These are phyloP conservation scores for Dictyostelium citrinum DNA, from an alignment of 78 protist genomes.

Conservation along the genomic window DNA sequence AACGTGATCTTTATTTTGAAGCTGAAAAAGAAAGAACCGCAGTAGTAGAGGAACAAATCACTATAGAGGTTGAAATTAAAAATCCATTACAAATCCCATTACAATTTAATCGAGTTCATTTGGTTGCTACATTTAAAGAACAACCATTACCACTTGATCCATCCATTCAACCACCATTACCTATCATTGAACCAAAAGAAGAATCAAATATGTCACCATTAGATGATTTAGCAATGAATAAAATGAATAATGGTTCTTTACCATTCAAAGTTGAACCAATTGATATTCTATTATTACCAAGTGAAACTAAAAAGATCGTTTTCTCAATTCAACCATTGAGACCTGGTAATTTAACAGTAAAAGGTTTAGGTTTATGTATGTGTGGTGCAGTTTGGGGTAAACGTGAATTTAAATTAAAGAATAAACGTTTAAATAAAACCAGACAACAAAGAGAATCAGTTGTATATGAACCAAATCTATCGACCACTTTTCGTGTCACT, in stretches of 20 bases:
- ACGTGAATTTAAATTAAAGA: conserved; percentile 51
- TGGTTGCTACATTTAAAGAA: conserved; percentile 53
- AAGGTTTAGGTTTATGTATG: conserved; percentile 71
- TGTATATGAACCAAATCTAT: conserved; percentile 41
- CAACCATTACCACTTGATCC: not conserved
- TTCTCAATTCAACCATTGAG: conserved; percentile 41
- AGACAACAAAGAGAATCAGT: conserved; percentile 60
- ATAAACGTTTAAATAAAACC: conserved; percentile 59
- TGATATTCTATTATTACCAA: conserved; percentile 39
- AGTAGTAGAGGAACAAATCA: conserved; percentile 62
- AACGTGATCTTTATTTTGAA: conserved; percentile 23
- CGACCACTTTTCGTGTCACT: conserved; percentile 51
- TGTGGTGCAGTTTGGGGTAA: conserved; percentile 76
- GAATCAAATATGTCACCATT: conserved; percentile 76
- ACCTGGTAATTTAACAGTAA: conserved; percentile 27
- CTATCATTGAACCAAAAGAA: not conserved
- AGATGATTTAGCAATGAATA: conserved; percentile 1
- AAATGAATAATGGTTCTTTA: conserved; percentile 7
- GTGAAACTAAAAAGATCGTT: conserved; percentile 28
- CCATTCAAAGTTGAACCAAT: conserved; percentile 66
- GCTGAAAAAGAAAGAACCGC: conserved; percentile 64
- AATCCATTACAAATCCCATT: conserved; percentile 71
- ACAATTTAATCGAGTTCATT: conserved; percentile 66
- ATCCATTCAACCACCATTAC: not conserved
- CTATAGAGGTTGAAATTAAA: conserved; percentile 49